These are phyloP conservation scores for Mycosphaerella sp. DNA, from an alignment of 2,329 filamentous ascomycete species.

Conservation along the genomic window DNA sequence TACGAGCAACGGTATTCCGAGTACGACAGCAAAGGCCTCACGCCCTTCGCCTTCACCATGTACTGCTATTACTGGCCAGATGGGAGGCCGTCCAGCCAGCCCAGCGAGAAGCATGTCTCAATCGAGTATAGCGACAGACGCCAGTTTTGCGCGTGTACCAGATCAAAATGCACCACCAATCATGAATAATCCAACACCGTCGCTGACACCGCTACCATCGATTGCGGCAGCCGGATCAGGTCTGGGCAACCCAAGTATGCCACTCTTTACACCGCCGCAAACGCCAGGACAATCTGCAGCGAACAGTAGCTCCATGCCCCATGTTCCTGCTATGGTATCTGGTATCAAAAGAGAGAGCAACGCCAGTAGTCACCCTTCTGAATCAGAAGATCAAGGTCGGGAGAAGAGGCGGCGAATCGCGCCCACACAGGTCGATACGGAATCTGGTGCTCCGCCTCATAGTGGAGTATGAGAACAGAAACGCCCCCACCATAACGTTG, in stretches of 20 bases:
- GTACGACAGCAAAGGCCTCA: slow-evolving; percentile 11
- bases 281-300: slow-evolving; percentile 55
- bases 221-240: slow-evolving; percentile 33
- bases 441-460: background rate
- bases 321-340: slow-evolving; percentile 6
- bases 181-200: slow-evolving; percentile 33
- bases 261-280: slow-evolving; percentile 83
- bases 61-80: slow-evolving; percentile 16
- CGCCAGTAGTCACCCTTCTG: slow-evolving; percentile 28
- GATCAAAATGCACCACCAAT: slow-evolving; percentile 37
- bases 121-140: slow-evolving; percentile 68
- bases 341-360: slow-evolving; percentile 30
- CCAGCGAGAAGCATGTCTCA: slow-evolving; percentile 80
- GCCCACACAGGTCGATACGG: slow-evolving; percentile 37
- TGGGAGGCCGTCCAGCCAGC: slow-evolving; percentile 57
- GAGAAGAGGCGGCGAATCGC: slow-evolving; percentile 43
- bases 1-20: slow-evolving; percentile 12
- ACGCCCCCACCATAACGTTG: background rate
- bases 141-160: slow-evolving; percentile 38
- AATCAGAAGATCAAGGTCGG: slow-evolving; percentile 33
- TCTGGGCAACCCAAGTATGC: slow-evolving; percentile 41
- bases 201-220: slow-evolving; percentile 31
- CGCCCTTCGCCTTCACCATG: slow-evolving; percentile 53
- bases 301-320: slow-evolving; percentile 7
- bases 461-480: background rate